Conservation (phyloP, 2,329 filamentous ascomycete genomes). For the Botryotinia convoluta region DNA sequence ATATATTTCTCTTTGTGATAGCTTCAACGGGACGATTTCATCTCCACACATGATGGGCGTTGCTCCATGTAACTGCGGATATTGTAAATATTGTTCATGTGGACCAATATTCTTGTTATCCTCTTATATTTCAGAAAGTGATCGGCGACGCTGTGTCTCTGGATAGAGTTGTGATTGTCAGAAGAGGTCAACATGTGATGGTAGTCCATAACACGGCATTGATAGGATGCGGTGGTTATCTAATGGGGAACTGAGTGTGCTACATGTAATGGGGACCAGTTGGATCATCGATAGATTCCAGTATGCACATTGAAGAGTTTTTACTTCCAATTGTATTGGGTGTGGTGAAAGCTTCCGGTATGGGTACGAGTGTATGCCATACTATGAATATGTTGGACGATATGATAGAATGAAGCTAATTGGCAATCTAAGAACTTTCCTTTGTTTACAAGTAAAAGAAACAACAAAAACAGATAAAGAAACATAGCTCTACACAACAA, state of each 20-base stretch:
- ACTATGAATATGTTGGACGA: not conserved
- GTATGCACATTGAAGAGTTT: not conserved
- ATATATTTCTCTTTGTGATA: not conserved
- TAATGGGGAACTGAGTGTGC: not conserved
- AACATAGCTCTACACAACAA: not conserved
- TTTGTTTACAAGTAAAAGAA: not conserved
- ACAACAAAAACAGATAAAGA: not conserved
- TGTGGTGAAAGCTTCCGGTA: not conserved
- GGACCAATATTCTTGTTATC: not conserved
- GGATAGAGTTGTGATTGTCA: not conserved
- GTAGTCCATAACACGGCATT: not conserved
- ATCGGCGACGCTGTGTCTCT: not conserved
- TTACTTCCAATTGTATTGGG: not conserved
- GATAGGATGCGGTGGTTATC: not conserved
- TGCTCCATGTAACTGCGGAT: not conserved
- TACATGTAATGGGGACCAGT: not conserved
- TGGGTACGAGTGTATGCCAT: not conserved
- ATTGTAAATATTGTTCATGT: not conserved
- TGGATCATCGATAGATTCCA: not conserved
- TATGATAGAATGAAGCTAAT: too few relatives aligned
- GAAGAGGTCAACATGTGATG: not conserved
- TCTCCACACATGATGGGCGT: not conserved
- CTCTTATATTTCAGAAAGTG: not conserved
- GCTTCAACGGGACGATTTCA: not conserved
- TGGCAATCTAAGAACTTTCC: not conserved